Base-by-base conservation (phyloP, 139 green algal genomes). In the Tetradesmus lagerheimii region DNA sequence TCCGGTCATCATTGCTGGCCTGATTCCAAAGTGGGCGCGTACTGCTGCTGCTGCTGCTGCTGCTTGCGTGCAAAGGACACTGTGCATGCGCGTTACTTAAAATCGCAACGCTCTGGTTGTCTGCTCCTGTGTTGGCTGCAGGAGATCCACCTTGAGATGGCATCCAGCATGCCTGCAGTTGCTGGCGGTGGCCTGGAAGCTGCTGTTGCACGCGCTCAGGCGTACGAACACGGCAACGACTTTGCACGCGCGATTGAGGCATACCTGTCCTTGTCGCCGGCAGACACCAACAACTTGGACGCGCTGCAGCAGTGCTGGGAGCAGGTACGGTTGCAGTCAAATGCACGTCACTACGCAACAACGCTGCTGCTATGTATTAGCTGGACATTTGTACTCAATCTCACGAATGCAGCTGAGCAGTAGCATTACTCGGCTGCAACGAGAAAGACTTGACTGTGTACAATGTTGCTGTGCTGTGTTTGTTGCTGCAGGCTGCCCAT, bases 231-330 rank as follows among this genome's bases (percentile, higher is more conserved):
- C 11, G 92, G 92, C 86, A 94, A 95, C 18, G 93, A 97, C 88
- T 98, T 93, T 75, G 88, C 91, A 12, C 89, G 92, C 35, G 96
- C 96, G 29, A 96, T 98, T n/a, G 96, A 98, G 38, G 89, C 92
- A 6, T 98, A 98, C 91, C 91, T 98, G 31, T 93, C 91, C 2
- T 37, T 64, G 27, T 41, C 67, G 1, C 38, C 45, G 8, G 74
- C 88, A 20, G 90, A 95, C 89, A 95, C 80, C 6, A 57, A 29
- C 35, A 92, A 97, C 53, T 14, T 93, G 31, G 93, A 96, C 57
- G 77, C 87, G 29, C 86, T 97, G 37, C 89, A 97, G 66, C 89
- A 95, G 86, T 94, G 90, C 86, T 95, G 92, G 92, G 89, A 92
- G 79, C 92, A 95, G 89, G 85, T 89, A 50, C 43, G 43, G 5